These are phyloP conservation scores for Phytophthora pseudosyringae DNA, from an alignment of 352 stramenopile genomes.

Conservation along the genomic window DNA sequence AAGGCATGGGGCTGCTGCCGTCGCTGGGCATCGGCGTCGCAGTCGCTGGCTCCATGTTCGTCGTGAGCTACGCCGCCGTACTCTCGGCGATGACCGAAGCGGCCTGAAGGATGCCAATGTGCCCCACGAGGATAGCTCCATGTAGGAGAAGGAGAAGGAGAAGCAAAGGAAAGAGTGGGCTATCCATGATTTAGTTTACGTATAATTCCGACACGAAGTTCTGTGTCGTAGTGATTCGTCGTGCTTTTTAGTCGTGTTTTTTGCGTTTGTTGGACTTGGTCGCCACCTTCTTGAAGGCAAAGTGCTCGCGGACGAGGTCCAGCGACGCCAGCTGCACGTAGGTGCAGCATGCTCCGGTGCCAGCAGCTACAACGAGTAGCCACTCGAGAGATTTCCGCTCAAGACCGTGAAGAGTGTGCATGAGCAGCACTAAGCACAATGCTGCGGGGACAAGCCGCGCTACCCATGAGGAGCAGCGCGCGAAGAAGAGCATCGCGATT, in stretches of 20 bases:
- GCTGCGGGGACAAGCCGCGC: slow-evolving; percentile 26
- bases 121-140: not conserved
- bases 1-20: slow-evolving; percentile 29
- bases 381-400: slow-evolving; percentile 40
- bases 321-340: slow-evolving; percentile 64
- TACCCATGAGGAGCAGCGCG: slow-evolving; percentile 23
- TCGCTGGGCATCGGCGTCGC: slow-evolving; percentile 35
- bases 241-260: slow-evolving; percentile 38
- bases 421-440: slow-evolving; percentile 35
- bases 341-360: slow-evolving; percentile 58
- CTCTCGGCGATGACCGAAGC: slow-evolving; percentile 42
- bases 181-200: slow-evolving; percentile 12
- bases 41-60: slow-evolving; percentile 41
- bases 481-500: slow-evolving; percentile 46
- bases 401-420: slow-evolving; percentile 27
- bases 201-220: slow-evolving; percentile 15
- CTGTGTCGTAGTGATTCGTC: not conserved
- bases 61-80: slow-evolving; percentile 50
- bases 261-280: slow-evolving; percentile 30
- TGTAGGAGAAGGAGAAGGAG: not conserved
- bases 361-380: slow-evolving; percentile 42
- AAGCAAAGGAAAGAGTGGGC: not conserved
- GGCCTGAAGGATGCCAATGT: slow-evolving; percentile 7
- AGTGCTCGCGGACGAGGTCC: slow-evolving; percentile 55
- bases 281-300: slow-evolving; percentile 33